Evolutionary conservation across 2,329 filamentous ascomycete species (phyloP).

Genomic region (Xylariaceae sp.): DNA sequence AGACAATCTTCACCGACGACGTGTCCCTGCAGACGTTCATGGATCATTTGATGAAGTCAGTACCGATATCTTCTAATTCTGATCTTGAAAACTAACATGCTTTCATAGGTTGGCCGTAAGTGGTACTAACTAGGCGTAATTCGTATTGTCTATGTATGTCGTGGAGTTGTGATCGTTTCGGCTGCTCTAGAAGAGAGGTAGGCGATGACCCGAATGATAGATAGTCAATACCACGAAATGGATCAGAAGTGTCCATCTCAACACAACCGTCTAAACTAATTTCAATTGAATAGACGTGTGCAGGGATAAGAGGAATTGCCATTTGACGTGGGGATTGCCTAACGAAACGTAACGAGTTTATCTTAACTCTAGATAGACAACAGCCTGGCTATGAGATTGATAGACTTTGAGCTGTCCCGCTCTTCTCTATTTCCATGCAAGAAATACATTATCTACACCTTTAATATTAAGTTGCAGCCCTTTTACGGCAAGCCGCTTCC

Average conservation of each 20-base stretch:
- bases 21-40: constrained; percentile 98
- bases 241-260: constrained; percentile 12
- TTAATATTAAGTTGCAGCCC: too few relatives aligned
- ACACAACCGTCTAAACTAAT: neutral
- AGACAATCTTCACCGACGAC: constrained; percentile 99
- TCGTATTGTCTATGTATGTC: neutral
- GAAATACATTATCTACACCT: constrained; percentile 1
- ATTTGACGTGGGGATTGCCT: too few relatives aligned
- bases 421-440: too few relatives aligned
- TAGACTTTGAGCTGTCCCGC: too few relatives aligned
- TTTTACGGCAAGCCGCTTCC: too few relatives aligned
- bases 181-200: neutral
- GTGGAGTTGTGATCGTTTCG: neutral
- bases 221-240: constrained; percentile 11
- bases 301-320: neutral
- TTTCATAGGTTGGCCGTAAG: constrained; percentile 60
- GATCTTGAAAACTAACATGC: neutral
- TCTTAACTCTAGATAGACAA: too few relatives aligned
- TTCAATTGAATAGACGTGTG: neutral
- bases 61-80: constrained; percentile 22
- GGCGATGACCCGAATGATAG: constrained; percentile 6
- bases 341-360: too few relatives aligned
- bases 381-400: too few relatives aligned
- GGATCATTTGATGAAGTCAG: constrained; percentile 99
- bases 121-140: constrained; percentile 56